Base-by-base conservation (phyloP, 805 yeast species). In the Saccharomycopsis sp. region DNA sequence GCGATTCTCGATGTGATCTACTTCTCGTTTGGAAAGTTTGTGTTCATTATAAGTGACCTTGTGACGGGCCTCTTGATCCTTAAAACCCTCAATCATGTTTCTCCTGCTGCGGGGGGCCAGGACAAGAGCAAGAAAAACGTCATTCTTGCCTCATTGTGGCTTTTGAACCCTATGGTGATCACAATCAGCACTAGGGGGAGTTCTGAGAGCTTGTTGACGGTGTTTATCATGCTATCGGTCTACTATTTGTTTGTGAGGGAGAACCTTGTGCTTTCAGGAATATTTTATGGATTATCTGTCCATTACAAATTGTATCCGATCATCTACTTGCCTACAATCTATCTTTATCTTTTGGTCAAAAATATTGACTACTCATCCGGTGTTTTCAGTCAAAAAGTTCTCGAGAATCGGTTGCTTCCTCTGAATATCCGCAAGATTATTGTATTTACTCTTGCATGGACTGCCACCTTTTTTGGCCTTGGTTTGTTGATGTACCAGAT, bases 281-380 rank as follows among this genome's bases (percentile, higher is more conserved):
- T 84, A 0, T 70, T 82, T 58, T 75, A 85, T n/a, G 97, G 97
- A 0, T 62, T 87, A 1, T 79, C 96, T 0, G 82, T 91, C 51
- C 99, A 94, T 72, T 84, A 91, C 75, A 94, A 94, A 68, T 81
- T 94, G 3, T 92, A 94, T 68, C 99, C 99, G 1, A 74, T 94
- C 24, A 89, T 94, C 24, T 94, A 94, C 66, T 69, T 89, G 5
- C 96, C 97, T 1, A 78, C 92, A 1, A 74, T 87, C 1, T 61
- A 87, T 53, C 69, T 83, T 61, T 77, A 71, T 57, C 67, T 83
- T 21, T 8, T 50, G 7, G n/a, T 18, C 24, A 48, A 48, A 7
- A 16, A 48, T 5, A n/a, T 18, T 18, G 29, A 50, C 29, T 8
- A 15, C 9, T 8, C 14, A 24, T 8, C 15, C 8, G 16, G 14